Conservation (phyloP, 768 basidiomycete genomes). For the Rhodocollybia butyracea region DNA sequence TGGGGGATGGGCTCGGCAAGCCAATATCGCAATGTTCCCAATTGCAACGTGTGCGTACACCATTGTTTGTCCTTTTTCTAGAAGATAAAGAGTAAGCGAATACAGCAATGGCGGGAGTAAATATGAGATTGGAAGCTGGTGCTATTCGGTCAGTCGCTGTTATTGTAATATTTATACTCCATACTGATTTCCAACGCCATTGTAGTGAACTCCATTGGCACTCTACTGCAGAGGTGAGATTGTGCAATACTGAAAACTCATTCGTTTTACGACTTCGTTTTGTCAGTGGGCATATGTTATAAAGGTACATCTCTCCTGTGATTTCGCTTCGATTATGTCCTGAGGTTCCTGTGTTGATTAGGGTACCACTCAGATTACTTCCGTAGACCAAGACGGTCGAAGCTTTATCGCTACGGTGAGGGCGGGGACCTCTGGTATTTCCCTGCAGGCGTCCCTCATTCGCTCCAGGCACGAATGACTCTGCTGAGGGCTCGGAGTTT, state of each 20-base stretch:
- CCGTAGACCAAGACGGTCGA: slow-evolving; percentile 12
- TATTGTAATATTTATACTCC: neutral
- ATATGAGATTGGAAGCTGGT: slow-evolving; percentile 40
- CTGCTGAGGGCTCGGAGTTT: slow-evolving; percentile 44
- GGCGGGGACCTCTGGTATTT: slow-evolving; percentile 56
- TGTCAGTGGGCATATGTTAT: slow-evolving; percentile 8
- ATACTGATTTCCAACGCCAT: neutral
- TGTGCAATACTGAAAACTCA: neutral
- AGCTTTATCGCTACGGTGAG: slow-evolving; percentile 22
- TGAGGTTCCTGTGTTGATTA: neutral
- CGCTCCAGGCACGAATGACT: slow-evolving; percentile 41
- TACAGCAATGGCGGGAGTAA: slow-evolving; percentile 26
- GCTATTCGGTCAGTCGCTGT: slow-evolving; percentile 31
- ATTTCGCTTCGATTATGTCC: neutral
- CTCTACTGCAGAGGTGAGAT: slow-evolving; percentile 38
- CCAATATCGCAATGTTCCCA: slow-evolving; percentile 43
- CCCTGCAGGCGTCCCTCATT: slow-evolving; percentile 54
- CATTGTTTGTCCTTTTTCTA: neutral
- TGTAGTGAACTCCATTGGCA: slow-evolving; percentile 43
- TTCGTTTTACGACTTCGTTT: too few species aligned
- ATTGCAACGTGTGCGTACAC: slow-evolving; percentile 28
- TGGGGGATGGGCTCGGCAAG: slow-evolving; percentile 67
- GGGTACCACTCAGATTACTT: slow-evolving; percentile 15
- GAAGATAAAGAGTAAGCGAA: neutral
- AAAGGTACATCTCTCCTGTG: neutral